Percentiles rank a stretch among this genome's conserved stretches.
Conservation (phyloP, 1,139 yeast genomes). For the Protomyces gravidus region DNA sequence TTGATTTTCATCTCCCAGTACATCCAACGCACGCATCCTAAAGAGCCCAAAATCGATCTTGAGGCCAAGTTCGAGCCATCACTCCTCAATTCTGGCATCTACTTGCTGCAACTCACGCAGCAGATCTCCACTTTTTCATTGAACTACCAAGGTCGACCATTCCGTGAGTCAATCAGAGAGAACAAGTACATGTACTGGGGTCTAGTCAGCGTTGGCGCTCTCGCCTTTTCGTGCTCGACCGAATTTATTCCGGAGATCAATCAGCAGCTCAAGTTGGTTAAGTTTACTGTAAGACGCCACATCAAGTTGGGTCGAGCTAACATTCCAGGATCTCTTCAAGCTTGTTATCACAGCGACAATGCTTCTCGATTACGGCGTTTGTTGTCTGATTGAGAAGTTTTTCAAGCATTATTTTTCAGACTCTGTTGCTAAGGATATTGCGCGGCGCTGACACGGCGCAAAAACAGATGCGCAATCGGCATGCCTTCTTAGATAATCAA, state of each 20-base stretch:
- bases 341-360: conserved; percentile 40
- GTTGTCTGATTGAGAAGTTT: conserved; percentile 74
- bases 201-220: conserved; percentile 78
- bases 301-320: background rate
- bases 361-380: conserved; percentile 67
- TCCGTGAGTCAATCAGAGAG: conserved; percentile 82
- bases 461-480: too few species aligned
- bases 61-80: conserved; percentile 88
- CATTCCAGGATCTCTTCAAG: background rate
- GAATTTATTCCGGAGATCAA: conserved; percentile 93
- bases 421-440: conserved; percentile 87
- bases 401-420: conserved; percentile 86
- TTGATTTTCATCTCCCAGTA: conserved; percentile 77
- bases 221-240: conserved; percentile 81
- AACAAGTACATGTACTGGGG: conserved; percentile 98
- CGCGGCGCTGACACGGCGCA: conserved; percentile 39
- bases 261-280: conserved; percentile 85
- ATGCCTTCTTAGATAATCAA: background rate
- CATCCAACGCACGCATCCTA: conserved; percentile 66
- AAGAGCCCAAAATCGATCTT: conserved; percentile 53
- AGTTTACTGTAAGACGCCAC: conserved; percentile 74
- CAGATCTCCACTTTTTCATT: conserved; percentile 98
- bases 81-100: conserved; percentile 90
- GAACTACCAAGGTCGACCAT: conserved; percentile 95
- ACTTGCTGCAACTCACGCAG: conserved; percentile 87